These are phyloP conservation scores for Trametes versicolor DNA, from an alignment of 1,284 basidiomycete genomes.

Conservation along the genomic window DNA sequence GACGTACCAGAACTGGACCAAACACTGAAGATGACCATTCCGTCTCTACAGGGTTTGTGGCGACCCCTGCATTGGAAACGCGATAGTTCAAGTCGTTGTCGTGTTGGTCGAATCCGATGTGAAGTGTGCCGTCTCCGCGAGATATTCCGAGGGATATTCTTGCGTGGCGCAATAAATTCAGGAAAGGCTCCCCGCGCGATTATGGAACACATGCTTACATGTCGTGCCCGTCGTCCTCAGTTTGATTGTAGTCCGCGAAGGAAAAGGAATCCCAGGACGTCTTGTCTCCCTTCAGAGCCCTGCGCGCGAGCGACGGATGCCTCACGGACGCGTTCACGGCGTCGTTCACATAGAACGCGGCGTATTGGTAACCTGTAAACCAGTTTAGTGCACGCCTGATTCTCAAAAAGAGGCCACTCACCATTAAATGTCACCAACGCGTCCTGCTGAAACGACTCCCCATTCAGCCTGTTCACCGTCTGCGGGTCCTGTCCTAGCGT, in stretches of 20 bases:
- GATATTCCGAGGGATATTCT: conserved; percentile 56
- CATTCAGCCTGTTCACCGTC: conserved; percentile 54
- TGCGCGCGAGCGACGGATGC: conserved; percentile 47
- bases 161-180: conserved; percentile 3
- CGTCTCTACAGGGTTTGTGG: conserved; percentile 42
- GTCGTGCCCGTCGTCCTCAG: conserved; percentile 54
- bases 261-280: conserved; percentile 49
- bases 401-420: conserved; percentile 6
- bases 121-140: conserved; percentile 51
- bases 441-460: conserved; percentile 56
- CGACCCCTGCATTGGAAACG: conserved; percentile 46
- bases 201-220: conserved; percentile 38
- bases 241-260: conserved; percentile 53
- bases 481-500: conserved; percentile 49
- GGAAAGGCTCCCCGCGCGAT: neutral
- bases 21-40: conserved; percentile 45
- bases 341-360: conserved; percentile 48
- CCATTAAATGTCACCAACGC: conserved; percentile 50
- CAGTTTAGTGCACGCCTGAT: neutral
- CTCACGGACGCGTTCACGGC: conserved; percentile 47
- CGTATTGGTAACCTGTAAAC: conserved; percentile 52
- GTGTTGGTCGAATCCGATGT: conserved; percentile 55
- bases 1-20: conserved; percentile 38
- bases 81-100: conserved; percentile 53
- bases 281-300: conserved; percentile 35